Evolutionary conservation across 805 yeast species (phyloP), one percentile per base, ranked within the genome.

Genomic region (Zygoascus tannicola): DNA sequence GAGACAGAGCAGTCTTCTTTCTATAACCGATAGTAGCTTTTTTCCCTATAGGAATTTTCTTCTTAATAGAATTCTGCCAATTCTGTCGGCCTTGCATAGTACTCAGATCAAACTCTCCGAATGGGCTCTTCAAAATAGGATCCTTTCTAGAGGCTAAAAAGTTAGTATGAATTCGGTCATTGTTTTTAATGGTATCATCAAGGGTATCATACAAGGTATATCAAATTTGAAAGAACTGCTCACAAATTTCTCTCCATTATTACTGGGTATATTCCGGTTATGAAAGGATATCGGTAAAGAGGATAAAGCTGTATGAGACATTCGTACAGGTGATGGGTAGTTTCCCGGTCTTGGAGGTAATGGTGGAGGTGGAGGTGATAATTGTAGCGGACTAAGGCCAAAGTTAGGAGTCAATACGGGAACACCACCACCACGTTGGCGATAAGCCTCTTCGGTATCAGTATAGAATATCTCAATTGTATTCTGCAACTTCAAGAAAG

Each of bases 51-150:
- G 35, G 15, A 33, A 33, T 18, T 16, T 14, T n/a, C n/a, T 14
- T 35, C n/a, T 19, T 23, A 16, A 40, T 20, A 5, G 42, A 32
- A 14, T 41, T 35, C 7, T 22, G 22, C 50, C 50, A 47, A 19
- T 40, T 23, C 7, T 40, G 43, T 4, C 44, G 33, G 20, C 50
- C 50, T n/a, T 47, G 41, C 32, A 35, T 36, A 14, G 50, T 47
- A 15, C 40, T 26, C 20, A 47, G 32, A 36, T 47, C 32, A 30
- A 41, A 40, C 32, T 20, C 38, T 8, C 48, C 48, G n/a, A 41
- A 26, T 20, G 32, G 35, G 33, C 41, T 44, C 22, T 40, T 40
- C 19, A 44, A 26, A 23, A 35, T 21, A 37, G 32, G 41, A 33
- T 34, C 26, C 8, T 33, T 33, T 8, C 35, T n/a, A 33, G 35